Evolutionary conservation across 2,329 filamentous ascomycete genomes (phyloP).

Genomic region (Talaromyces sp.): DNA sequence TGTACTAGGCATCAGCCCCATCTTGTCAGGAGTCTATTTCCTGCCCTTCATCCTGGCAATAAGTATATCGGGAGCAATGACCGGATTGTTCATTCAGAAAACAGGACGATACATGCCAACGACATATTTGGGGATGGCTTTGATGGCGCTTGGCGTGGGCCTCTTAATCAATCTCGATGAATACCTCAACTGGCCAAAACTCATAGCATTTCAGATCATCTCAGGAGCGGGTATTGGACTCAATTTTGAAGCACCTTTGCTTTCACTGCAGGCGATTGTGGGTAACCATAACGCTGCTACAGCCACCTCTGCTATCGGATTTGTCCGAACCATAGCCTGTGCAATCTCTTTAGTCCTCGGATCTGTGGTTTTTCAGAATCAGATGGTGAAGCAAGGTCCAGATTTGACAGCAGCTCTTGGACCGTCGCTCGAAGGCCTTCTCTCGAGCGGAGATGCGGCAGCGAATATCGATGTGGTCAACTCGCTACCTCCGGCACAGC

Average conservation of each 20-base stretch:
- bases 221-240: constrained; percentile 52
- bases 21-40: constrained; percentile 65
- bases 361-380: constrained; percentile 45
- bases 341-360: constrained; percentile 54
- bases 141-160: constrained; percentile 58
- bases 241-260: constrained; percentile 53
- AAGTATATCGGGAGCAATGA: constrained; percentile 55
- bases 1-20: constrained; percentile 58
- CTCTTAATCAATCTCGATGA: constrained; percentile 51
- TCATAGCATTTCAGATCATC: constrained; percentile 47
- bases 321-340: constrained; percentile 52
- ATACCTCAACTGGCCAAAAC: constrained; percentile 40
- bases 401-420: constrained; percentile 16
- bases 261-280: constrained; percentile 55
- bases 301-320: constrained; percentile 55
- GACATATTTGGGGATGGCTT: constrained; percentile 53
- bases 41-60: constrained; percentile 62
- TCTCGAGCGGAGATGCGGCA: constrained; percentile 13
- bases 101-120: constrained; percentile 57
- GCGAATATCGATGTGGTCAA: constrained; percentile 13
- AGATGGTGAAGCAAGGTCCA: constrained; percentile 21
- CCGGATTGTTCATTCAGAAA: constrained; percentile 65
- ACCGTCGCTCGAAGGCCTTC: not conserved
- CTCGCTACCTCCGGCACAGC: constrained; percentile 8
- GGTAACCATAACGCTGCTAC: constrained; percentile 54